Percentiles rank a stretch among this genome's conserved stretches.
Conservation (phyloP, 352 stramenopile genomes). For the Phytophthora boehmeriae region DNA sequence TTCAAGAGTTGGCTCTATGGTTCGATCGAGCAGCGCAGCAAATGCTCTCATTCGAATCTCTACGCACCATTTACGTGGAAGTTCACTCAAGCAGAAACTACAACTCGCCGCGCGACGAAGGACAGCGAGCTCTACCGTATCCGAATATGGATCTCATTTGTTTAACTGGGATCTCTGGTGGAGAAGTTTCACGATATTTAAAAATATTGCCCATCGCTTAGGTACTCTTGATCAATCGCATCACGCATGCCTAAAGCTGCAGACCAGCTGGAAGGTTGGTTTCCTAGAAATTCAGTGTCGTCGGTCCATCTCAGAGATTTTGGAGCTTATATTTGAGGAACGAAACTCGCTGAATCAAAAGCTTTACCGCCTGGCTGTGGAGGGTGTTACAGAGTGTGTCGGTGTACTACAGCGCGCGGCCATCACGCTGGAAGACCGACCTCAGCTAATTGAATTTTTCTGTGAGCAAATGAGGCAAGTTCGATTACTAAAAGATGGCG, state of each 20-base stretch:
- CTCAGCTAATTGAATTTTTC: conserved; percentile 74
- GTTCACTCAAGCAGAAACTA: conserved; percentile 41
- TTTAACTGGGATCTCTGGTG: conserved; percentile 41
- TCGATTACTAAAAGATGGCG: conserved; percentile 50
- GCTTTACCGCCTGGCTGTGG: conserved; percentile 37
- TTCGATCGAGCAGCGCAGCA: conserved; percentile 56
- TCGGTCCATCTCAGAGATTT: conserved; percentile 57
- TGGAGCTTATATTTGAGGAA: conserved; percentile 63
- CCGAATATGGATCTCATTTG: conserved; percentile 23
- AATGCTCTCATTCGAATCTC: conserved; percentile 64
- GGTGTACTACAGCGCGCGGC: conserved; percentile 50
- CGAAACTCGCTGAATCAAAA: conserved; percentile 45
- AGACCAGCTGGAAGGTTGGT: conserved; percentile 71
- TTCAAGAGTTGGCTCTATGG: conserved; percentile 40
- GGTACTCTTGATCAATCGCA: conserved; percentile 55
- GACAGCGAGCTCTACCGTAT: not conserved
- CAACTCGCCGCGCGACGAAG: conserved; percentile 1
- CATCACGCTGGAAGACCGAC: conserved; percentile 62
- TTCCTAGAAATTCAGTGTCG: conserved; percentile 82
- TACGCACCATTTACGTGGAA: conserved; percentile 54
- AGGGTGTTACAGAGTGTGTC: conserved; percentile 52
- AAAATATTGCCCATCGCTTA: conserved; percentile 42
- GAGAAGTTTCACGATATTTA: conserved; percentile 52
- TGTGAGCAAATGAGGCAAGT: conserved; percentile 74
- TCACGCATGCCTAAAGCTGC: conserved; percentile 66